Evolutionary conservation across 192 early-diverging fungal genomes (phyloP), one percentile per base, ranked within the genome.

Genomic region (Backusella westeae): DNA sequence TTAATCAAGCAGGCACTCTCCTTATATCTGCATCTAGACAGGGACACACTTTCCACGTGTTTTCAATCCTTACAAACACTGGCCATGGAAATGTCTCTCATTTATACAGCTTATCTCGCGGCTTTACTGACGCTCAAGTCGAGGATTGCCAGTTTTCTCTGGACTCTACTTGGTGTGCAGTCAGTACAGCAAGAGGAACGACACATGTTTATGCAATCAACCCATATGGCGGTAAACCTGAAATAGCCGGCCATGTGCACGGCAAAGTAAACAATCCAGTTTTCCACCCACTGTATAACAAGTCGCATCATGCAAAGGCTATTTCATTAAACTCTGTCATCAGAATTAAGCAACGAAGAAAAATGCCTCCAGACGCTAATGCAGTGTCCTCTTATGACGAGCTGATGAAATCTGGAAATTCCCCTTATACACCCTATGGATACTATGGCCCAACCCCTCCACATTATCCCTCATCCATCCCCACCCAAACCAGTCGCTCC

Each of bases 1-100:
- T 95, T 56, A 93, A 90, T 46, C 80, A 87, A 12, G 86, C 87
- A 19, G 90, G 92, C 29, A 90, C 90, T 0, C 73, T 94, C 10
- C 76, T 94, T 5, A 83, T 94, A 69, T 91, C 94, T 9, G 89
- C 90, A 0, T 94, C 93, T 8, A 86, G 78, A 17, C 87, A 90
- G 74, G 94, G 89, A n/a, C 90, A 90, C 53, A 91, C 89, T 10
- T 93, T 95, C 76, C 91, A 93, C 52, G 77, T 95, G 4, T 95
- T 91, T 81, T 82, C 88, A 34, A 70, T 94, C 15, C 76, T 80
- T 17, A 76, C 78, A n/a, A 53, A 53, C 39, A 71, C 66, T 44
- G 82, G 53, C 2, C 71, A 75, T 53, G 69, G 73, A 35, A 82
- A 82, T 14, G 79, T 78, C 12, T 74, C 82, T 8, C 89, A 88